Conservation (phyloP, 176 grass and related monocot genomes). For the Musa troglodytarum region DNA sequence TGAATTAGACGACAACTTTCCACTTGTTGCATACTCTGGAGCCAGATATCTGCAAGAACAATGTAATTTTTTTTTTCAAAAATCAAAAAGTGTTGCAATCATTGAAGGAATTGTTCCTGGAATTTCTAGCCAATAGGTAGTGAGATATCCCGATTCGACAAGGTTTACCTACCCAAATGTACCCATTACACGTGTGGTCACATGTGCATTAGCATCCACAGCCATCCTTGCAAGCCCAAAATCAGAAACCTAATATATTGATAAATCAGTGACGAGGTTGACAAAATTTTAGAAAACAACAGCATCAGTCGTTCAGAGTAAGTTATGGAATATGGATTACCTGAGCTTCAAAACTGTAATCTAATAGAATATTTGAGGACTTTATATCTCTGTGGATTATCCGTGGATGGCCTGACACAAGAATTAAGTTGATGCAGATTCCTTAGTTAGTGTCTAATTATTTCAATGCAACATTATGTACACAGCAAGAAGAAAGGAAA, state of each 20-base stretch:
- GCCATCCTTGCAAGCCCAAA: conserved; percentile 97
- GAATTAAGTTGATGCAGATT: conserved; percentile 11
- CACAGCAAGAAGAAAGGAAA: conserved; percentile 4
- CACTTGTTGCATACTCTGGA: conserved; percentile 93
- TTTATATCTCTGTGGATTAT: conserved; percentile 99
- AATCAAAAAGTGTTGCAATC: not conserved
- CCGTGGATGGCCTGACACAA: conserved; percentile 74
- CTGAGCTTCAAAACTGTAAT: conserved; percentile 96
- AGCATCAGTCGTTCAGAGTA: conserved; percentile 6
- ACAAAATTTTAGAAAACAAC: not conserved
- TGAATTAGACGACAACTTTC: conserved; percentile 95
- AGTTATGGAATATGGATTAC: conserved; percentile 28
- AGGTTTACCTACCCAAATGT: conserved; percentile 74
- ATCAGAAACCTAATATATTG: conserved; percentile 75
- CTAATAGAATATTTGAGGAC: conserved; percentile 98
- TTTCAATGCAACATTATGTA: not conserved
- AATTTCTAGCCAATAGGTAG: not conserved
- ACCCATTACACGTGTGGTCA: conserved; percentile 91
- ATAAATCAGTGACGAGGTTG: not conserved
- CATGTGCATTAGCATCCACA: conserved; percentile 66
- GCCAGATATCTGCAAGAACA: conserved; percentile 69
- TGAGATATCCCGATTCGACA: not conserved
- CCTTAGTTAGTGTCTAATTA: conserved; percentile 23
- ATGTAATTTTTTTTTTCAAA: not conserved
- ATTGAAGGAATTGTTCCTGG: not conserved